Percentiles rank a stretch among this genome's conserved stretches.
phyloP scores from a whole-genome alignment of 1,284 basidiomycete genomes.

The Trametes versicolor region DNA sequence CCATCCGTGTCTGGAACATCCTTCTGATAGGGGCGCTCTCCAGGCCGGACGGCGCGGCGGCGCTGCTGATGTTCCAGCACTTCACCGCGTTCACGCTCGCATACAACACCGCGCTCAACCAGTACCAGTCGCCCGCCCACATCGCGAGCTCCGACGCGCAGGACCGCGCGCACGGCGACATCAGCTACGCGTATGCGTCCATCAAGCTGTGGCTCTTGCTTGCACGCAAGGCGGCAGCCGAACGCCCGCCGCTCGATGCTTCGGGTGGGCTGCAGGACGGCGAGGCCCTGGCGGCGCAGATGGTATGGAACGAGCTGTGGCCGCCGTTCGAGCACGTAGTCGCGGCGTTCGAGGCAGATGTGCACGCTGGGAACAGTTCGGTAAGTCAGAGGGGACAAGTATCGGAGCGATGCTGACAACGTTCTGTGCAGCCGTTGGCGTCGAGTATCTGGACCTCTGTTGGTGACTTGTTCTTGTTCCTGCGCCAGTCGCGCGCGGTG shows the following conservation, averaged over 20 bases:
- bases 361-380: constrained; percentile 54
- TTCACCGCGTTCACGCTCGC: constrained; percentile 58
- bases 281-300: constrained; percentile 50
- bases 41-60: constrained; percentile 50
- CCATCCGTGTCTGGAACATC: constrained; percentile 71
- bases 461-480: constrained; percentile 70
- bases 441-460: constrained; percentile 67
- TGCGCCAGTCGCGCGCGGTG: constrained; percentile 62
- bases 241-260: constrained; percentile 17
- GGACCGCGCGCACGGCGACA: constrained; percentile 59
- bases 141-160: constrained; percentile 37
- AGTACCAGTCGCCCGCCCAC: constrained; percentile 36
- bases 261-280: constrained; percentile 31
- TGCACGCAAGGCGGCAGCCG: constrained; percentile 48
- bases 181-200: constrained; percentile 72
- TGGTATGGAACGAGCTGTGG: constrained; percentile 80
- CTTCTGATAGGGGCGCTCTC: constrained; percentile 62
- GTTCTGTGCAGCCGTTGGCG: constrained; percentile 58
- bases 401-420: background rate
- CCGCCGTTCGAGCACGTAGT: constrained; percentile 69
- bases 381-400: constrained; percentile 47
- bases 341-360: constrained; percentile 56
- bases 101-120: constrained; percentile 55
- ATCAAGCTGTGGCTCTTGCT: constrained; percentile 77
- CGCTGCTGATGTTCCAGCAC: constrained; percentile 56